These are phyloP conservation scores for Bruguiera hainesii DNA, from an alignment of 441 rosid species.

Conservation along the genomic window DNA sequence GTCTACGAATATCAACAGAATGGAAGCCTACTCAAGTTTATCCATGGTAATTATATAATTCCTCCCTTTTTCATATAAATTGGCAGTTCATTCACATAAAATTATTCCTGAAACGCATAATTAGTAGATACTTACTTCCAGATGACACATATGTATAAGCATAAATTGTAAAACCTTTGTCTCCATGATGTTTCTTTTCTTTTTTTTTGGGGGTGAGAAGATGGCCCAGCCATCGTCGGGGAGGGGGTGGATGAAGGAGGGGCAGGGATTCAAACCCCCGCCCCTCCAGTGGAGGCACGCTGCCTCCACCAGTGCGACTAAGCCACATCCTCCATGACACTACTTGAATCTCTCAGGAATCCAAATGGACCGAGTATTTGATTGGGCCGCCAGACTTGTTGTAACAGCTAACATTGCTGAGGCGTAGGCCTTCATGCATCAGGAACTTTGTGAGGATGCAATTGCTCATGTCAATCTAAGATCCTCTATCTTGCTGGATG, in stretches of 20 bases:
- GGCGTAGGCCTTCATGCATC: conserved; percentile 51
- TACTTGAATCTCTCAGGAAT: conserved; percentile 30
- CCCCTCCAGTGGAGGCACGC: too few relatives aligned
- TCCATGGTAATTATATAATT: conserved; percentile 37
- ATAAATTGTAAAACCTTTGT: too few relatives aligned
- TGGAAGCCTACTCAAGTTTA: conserved; percentile 51
- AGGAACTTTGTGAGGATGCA: conserved; percentile 26
- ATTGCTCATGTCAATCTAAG: conserved; percentile 63
- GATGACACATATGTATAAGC: too few relatives aligned
- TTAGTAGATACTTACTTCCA: too few relatives aligned
- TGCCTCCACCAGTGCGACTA: too few relatives aligned
- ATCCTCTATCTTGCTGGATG: conserved; percentile 45
- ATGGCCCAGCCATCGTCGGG: too few relatives aligned
- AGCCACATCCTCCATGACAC: not conserved
- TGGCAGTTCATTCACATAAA: not conserved
- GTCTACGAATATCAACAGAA: conserved; percentile 48
- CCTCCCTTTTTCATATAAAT: not conserved
- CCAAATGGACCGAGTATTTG: conserved; percentile 28
- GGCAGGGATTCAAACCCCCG: too few relatives aligned
- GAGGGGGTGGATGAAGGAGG: too few relatives aligned
- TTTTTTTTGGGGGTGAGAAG: too few relatives aligned
- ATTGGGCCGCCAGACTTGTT: conserved; percentile 46
- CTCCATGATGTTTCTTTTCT: not conserved
- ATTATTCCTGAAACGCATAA: too few relatives aligned
- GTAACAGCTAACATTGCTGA: conserved; percentile 40